Percentiles rank a stretch among this genome's conserved stretches.
Conservation (phyloP, 2,329 filamentous ascomycete genomes). For the Cordyceps cateniannulata region DNA sequence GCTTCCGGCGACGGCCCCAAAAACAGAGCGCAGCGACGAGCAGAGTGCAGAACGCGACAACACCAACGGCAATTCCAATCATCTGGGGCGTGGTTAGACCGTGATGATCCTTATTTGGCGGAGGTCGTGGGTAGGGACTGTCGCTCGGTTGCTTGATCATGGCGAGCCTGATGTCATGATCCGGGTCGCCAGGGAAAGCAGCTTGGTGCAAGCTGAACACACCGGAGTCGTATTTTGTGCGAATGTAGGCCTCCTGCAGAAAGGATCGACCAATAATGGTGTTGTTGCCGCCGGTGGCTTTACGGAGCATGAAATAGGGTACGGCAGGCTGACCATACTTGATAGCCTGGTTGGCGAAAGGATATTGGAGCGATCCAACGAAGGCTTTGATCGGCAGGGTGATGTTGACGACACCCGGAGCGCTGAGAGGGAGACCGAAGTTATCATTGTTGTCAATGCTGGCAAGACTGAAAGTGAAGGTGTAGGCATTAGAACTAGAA, state of each 20-base stretch:
- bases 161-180: constrained; percentile 33
- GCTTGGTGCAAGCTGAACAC: constrained; percentile 52
- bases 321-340: constrained; percentile 37
- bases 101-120: constrained; percentile 13
- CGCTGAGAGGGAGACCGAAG: constrained; percentile 41
- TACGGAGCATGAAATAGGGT: constrained; percentile 62
- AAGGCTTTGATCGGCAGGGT: constrained; percentile 47
- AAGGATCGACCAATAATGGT: constrained; percentile 62
- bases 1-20: constrained; percentile 24
- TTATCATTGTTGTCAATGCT: constrained; percentile 48
- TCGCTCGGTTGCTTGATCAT: constrained; percentile 36
- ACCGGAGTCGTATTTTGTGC: constrained; percentile 48
- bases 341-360: constrained; percentile 38
- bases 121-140: constrained; percentile 41
- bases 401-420: constrained; percentile 49
- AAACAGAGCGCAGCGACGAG: constrained; percentile 28
- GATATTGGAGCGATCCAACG: constrained; percentile 42
- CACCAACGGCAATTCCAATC: constrained; percentile 40
- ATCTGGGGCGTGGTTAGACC: constrained; percentile 35
- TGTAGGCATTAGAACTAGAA: constrained; percentile 36
- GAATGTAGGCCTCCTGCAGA: constrained; percentile 60
- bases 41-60: constrained; percentile 27
- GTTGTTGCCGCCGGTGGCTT: constrained; percentile 44
- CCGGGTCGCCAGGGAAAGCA: constrained; percentile 39
- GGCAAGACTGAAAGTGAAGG: constrained; percentile 51